These are phyloP conservation scores for Pyricularia grisea DNA, from an alignment of 2,329 filamentous ascomycete genomes.

Conservation along the genomic window DNA sequence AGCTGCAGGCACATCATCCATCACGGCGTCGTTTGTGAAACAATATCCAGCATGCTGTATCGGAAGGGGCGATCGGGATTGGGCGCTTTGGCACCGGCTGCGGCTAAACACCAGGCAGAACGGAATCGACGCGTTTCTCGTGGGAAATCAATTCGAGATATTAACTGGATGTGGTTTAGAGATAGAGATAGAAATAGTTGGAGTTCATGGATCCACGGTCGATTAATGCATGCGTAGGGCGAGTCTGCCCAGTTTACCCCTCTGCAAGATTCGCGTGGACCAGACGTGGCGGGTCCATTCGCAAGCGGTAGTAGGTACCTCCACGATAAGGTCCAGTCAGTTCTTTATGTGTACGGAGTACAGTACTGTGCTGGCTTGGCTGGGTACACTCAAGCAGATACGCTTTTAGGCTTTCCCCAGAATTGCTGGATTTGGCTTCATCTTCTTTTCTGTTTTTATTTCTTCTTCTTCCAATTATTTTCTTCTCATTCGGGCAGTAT, in stretches of 20 bases:
- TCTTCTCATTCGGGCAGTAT: not conserved
- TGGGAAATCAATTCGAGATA: not conserved
- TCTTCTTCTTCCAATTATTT: not conserved
- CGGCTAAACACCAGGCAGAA: not conserved
- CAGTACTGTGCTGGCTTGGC: too few species aligned
- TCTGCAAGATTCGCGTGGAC: constrained; percentile 1
- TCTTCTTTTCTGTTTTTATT: not conserved
- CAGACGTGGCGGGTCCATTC: constrained; percentile 1
- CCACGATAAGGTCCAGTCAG: not conserved
- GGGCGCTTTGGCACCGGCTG: not conserved
- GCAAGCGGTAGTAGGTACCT: not conserved
- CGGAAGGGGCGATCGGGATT: not conserved
- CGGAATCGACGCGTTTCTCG: not conserved
- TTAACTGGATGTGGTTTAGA: not conserved
- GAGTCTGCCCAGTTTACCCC: not conserved
- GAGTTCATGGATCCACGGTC: not conserved
- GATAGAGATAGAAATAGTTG: not conserved
- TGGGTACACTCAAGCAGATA: not conserved
- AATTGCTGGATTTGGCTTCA: not conserved
- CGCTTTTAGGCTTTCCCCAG: not conserved
- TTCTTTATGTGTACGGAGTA: too few species aligned
- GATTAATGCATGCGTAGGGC: not conserved
- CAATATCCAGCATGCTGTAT: constrained; percentile 6
- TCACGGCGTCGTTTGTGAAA: constrained; percentile 3
- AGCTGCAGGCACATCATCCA: constrained; percentile 13